These are phyloP conservation scores for Talaromyces sp. DNA, from an alignment of 2,329 filamentous ascomycete species.

Conservation along the genomic window DNA sequence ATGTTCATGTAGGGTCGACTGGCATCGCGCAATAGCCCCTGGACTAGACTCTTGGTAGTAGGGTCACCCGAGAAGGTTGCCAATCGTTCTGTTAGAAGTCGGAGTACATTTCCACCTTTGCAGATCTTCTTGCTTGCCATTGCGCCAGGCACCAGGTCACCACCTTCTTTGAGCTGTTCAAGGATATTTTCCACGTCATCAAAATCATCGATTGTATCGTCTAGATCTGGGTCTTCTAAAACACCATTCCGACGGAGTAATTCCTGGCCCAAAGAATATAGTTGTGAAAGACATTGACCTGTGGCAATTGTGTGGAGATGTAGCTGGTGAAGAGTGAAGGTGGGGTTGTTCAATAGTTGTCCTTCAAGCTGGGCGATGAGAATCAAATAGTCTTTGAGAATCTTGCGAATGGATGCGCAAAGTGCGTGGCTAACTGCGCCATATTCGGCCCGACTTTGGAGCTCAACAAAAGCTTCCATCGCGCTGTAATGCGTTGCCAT, in stretches of 20 bases:
- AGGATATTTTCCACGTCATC: conserved; percentile 92
- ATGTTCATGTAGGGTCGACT: conserved; percentile 96
- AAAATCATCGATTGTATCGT: conserved; percentile 71
- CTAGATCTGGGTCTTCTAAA: conserved; percentile 68
- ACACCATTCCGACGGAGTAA: conserved; percentile 85
- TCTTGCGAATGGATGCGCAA: conserved; percentile 89
- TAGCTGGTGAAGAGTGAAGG: conserved; percentile 89
- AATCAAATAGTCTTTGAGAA: conserved; percentile 90
- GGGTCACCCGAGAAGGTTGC: conserved; percentile 93
- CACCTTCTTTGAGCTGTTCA: conserved; percentile 83
- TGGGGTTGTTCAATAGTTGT: conserved; percentile 83
- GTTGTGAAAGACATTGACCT: conserved; percentile 84
- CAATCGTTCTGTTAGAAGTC: conserved; percentile 79
- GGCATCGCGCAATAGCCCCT: conserved; percentile 79
- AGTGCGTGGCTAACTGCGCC: conserved; percentile 94
- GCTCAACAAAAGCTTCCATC: conserved; percentile 88
- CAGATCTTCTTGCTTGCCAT: conserved; percentile 88
- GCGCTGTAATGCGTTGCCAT: conserved; percentile 94
- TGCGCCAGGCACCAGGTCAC: conserved; percentile 75
- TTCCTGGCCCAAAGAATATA: conserved; percentile 86
- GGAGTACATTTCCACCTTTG: conserved; percentile 95
- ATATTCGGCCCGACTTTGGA: conserved; percentile 90
- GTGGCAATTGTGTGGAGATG: conserved; percentile 90
- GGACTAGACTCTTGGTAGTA: conserved; percentile 78
- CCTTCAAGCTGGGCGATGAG: conserved; percentile 92